Evolutionary conservation across 1,284 basidiomycete genomes (phyloP), one percentile per base, ranked within the genome.

Genomic region (Ceratobasidium papillatum): DNA sequence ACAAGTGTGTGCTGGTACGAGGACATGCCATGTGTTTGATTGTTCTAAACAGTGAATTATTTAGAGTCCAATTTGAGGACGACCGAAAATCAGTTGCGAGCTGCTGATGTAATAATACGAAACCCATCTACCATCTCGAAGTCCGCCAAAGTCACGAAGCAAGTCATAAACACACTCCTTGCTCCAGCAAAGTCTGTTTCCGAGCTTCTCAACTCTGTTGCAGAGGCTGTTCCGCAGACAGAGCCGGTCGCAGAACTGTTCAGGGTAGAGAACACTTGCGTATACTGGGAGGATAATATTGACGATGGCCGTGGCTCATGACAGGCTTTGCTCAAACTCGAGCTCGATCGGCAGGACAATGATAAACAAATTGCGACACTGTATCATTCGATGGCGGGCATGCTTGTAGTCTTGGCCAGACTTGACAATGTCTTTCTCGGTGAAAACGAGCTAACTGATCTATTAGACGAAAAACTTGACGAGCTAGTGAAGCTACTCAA

Each of bases 301-400:
- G 43, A 63, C 34, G 30, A 7, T 30, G 34, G 4, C 27, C 12
- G 4, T n/a, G 17, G 4, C 22, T 54, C 32, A 19, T 9, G 12
- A 43, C 30, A 71, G 68, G 56, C 41, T 1, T 54, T 71, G 32
- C 54, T 71, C 19, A 43, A 32, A 27, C 68, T 71, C 43, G 68
- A 71, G 25, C 68, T 71, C 43, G 68, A 71, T 61, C 34, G 68
- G n/a, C 54, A 59, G 22, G 68, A 71, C 19, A 71, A 71, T 32
- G 68, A 71, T 38, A 71, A 71, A 61, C 52, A 52, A 11, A 59
- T 71, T 22, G 68, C 68, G 7, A 32, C 43, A 3, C 56, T 71
- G 25, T 71, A 71, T 22, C 68, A 59, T 32, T 71, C 68, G 5
- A 71, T 71, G 68, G 27, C 68, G 19, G n/a, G 52, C 25, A 71